Evolutionary conservation across 2,329 filamentous ascomycete genomes (phyloP), one percentile per base, ranked within the genome.

Genomic region (Fusarium citri): DNA sequence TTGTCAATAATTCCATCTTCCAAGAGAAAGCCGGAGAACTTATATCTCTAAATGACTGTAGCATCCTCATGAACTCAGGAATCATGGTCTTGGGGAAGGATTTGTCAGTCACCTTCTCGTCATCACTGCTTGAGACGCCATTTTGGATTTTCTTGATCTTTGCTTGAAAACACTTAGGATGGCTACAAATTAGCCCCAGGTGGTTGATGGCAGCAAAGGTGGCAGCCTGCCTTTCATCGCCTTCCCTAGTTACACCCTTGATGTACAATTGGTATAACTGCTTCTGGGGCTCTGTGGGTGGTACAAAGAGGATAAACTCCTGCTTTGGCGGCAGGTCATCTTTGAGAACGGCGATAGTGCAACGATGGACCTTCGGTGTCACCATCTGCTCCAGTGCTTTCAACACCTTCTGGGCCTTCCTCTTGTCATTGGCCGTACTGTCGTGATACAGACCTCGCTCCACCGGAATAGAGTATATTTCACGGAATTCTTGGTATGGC

Each of bases 221-320:
- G 18, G 53, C 55, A 20, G 63, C 59, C 26, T 72, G 68, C 4
- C 47, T 30, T 8, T 51, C 46, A 12, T 50, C 40, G 20, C 50
- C 58, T 40, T 47, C 58, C 9, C 45, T 49, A 6, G 31, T 23
- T 40, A 74, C 16, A n/a, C 67, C 70, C 37, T 72, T 54, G 20
- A 87, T 75, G 68, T 84, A 88, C 8, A 76, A 64, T 34, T 80
- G 70, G 77, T 97, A 97, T 0, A 90, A 84, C 4, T 81, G 73
- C 45, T 78, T 80, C 78, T 98, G 94, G 2, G 92, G 49, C 0
- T 81, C 73, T 0, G 92, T 93, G 14, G 96, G 82, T 9, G 91
- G 88, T 8, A 97, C 83, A 5, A 86, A 92, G 55, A 98, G 86
- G 30, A 97, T 87, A 75, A 95, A 97, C 76, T 98, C 94, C 10